Evolutionary conservation across 768 basidiomycete genomes (phyloP).

Genomic region (Rubroboletus satanas): DNA sequence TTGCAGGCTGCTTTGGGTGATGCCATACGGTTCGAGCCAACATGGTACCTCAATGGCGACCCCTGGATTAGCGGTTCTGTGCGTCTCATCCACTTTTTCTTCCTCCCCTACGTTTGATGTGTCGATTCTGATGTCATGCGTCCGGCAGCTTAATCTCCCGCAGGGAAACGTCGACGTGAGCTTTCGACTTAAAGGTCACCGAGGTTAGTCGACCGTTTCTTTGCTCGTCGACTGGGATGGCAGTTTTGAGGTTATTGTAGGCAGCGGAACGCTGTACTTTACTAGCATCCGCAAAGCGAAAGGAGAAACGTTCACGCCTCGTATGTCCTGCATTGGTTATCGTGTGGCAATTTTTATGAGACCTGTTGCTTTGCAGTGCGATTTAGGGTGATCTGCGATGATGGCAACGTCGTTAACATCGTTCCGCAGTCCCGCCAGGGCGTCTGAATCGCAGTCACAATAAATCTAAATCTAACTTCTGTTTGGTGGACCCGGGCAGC

Average conservation of each 20-base stretch:
- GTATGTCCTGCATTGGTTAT: constrained; percentile 33
- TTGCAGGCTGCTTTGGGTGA: constrained; percentile 58
- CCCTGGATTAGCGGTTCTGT: constrained; percentile 69
- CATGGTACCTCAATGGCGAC: constrained; percentile 66
- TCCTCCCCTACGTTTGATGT: not conserved
- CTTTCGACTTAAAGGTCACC: constrained; percentile 70
- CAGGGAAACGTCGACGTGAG: constrained; percentile 77
- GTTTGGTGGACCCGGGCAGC: not conserved
- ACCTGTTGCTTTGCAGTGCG: constrained; percentile 41
- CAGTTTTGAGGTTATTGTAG: constrained; percentile 31
- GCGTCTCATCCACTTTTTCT: constrained; percentile 24
- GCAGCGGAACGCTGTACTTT: constrained; percentile 75
- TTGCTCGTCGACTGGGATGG: too few species aligned
- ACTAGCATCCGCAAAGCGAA: constrained; percentile 78
- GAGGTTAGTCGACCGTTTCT: constrained; percentile 40
- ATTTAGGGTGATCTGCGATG: constrained; percentile 63
- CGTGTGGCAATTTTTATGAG: not conserved
- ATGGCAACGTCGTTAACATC: constrained; percentile 46
- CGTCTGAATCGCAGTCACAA: not conserved
- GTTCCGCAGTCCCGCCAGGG: constrained; percentile 1
- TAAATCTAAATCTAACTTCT: not conserved
- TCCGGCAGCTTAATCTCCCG: constrained; percentile 59
- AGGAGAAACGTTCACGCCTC: constrained; percentile 61
- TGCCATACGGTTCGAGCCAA: constrained; percentile 38
- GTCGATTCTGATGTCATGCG: not conserved